Base-by-base conservation (phyloP, 306 rosid genomes). In the Malus domestica region DNA sequence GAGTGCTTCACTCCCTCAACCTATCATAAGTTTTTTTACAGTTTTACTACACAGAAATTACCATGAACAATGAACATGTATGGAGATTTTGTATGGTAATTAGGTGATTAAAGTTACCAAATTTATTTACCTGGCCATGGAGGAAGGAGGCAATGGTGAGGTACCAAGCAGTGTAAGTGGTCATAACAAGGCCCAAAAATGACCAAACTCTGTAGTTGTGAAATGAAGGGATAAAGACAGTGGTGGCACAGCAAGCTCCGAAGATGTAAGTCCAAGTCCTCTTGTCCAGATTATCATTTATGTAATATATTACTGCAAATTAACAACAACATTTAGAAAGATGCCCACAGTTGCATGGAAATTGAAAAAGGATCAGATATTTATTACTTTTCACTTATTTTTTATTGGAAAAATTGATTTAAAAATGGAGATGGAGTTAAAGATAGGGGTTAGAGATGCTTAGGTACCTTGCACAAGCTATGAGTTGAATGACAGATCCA, bases 81-180 rank as follows among this genome's bases (percentile, higher is more conserved):
- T 5, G 55, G 55, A 51, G 20, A 15, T 51, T 51, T 51, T 15
- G 55, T 5, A 5, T 3, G 55, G 55, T 49, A 49, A 49, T 49
- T 14, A 51, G 20, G 55, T 51, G 55, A 6, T 51, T 51, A 51
- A 51, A 51, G 62, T 58, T 13, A 29, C 12, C 19, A 62, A 27
- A 13, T 62, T 25, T 25, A 14, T 62, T 25, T 80, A 95, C 99
- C 99, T 92, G 99, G 33, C 99, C 99, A 46, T 92, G 96, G 73
- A 89, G 84, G 70, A 90, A 84, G 64, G 99, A 87, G 45, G 97
- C 99, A 77, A 90, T 79, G 14, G 97, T 83, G 70, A 95, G 97
- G 75, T 95, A 95, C 99, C 99, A 95, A 60, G 97, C 99, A 52
- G 97, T 95, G 96, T 95, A 95, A 29, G 99, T 95, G 86, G 99